A percentile compares a stretch with the other conserved stretches of the same genome.
Evolutionary conservation across 306 rosid genomes (phyloP).

Genomic region (Crataegus laevigata): DNA sequence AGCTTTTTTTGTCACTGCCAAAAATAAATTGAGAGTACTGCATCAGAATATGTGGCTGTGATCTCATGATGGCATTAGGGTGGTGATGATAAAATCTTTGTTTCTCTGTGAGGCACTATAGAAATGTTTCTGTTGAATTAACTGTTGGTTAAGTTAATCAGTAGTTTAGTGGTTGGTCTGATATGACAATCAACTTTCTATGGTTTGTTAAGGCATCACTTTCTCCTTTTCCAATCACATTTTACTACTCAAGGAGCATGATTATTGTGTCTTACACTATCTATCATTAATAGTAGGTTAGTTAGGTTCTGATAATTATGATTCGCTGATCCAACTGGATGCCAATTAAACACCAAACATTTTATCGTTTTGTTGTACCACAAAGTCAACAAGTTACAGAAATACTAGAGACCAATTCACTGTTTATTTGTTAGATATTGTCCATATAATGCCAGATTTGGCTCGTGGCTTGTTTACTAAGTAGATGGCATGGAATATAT

Average conservation of each 20-base stretch:
- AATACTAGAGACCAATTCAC: neutral
- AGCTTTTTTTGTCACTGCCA: neutral
- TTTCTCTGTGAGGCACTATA: neutral
- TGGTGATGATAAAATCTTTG: slow-evolving; percentile 12
- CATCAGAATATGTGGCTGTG: neutral
- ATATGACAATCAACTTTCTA: neutral
- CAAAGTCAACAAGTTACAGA: no score
- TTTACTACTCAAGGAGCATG: neutral
- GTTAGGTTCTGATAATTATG: neutral
- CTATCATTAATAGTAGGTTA: no score
- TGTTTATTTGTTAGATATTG: neutral
- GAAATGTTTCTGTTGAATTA: neutral
- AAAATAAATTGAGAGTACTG: slow-evolving; percentile 20
- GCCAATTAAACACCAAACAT: no score
- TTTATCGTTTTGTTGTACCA: no score
- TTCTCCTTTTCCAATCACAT: neutral
- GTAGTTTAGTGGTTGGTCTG: neutral
- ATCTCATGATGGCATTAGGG: neutral
- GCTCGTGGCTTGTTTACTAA: neutral
- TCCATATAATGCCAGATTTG: neutral
- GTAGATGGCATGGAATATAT: neutral
- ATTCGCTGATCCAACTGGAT: no score
- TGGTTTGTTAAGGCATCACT: neutral
- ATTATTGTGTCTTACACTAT: no score
- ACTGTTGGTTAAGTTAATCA: neutral